Conservation (phyloP, 768 basidiomycete genomes). For the Auricularia sp. region DNA sequence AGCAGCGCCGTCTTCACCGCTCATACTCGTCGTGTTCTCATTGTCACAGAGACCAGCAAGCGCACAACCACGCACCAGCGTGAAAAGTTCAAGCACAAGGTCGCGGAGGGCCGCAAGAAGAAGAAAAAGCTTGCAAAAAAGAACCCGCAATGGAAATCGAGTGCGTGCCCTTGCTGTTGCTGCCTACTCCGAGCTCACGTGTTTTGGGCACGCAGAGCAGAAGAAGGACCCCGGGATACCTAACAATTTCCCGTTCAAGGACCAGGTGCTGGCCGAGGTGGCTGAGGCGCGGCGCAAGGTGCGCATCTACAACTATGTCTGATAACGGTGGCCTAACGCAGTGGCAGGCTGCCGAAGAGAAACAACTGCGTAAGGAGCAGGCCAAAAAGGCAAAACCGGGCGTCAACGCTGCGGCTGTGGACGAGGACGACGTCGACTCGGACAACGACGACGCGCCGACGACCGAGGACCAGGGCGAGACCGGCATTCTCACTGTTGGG, state of each 20-base stretch:
- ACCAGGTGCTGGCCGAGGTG: conserved; percentile 85
- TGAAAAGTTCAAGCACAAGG: conserved; percentile 63
- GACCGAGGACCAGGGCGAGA: conserved; percentile 25
- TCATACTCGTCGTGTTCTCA: not conserved
- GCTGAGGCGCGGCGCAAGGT: conserved; percentile 72
- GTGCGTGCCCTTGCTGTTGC: conserved; percentile 35
- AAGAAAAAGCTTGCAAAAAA: conserved; percentile 63
- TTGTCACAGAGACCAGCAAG: conserved; percentile 66
- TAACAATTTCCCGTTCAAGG: conserved; percentile 88
- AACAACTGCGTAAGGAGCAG: conserved; percentile 53
- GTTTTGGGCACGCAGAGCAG: conserved; percentile 38
- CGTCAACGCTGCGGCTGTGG: conserved; percentile 13
- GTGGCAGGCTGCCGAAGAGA: conserved; percentile 66
- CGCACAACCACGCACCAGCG: conserved; percentile 65
- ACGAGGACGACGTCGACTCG: conserved; percentile 24
- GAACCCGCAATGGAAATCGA: conserved; percentile 80
- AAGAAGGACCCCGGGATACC: conserved; percentile 91
- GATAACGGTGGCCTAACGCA: not conserved
- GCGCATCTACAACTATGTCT: conserved; percentile 15
- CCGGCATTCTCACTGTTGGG: conserved; percentile 24
- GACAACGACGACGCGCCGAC: conserved; percentile 21
- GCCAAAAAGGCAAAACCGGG: conserved; percentile 38
- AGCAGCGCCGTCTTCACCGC: not conserved
- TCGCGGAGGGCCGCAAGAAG: conserved; percentile 69
- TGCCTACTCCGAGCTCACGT: not conserved